Base-by-base conservation (phyloP, 2,329 filamentous ascomycete species). In the Pyricularia grisea region DNA sequence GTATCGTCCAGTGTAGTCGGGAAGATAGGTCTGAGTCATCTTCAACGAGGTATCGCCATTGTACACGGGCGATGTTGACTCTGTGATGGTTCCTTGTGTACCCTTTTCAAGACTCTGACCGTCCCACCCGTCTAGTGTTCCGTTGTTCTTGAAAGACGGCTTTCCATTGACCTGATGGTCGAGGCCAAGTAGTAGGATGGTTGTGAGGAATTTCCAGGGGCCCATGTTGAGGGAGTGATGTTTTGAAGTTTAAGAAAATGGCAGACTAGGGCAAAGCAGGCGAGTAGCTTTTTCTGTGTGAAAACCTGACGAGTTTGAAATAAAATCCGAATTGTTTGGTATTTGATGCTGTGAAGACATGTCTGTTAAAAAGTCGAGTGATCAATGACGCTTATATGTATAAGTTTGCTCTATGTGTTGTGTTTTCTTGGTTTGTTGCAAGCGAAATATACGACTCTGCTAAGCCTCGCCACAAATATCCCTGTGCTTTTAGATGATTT, bases 1-100 rank as follows among this genome's bases (percentile, higher is more conserved):
- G 74, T 84, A 85, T 11, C 82, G 81, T 25, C 79, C 81, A 2
- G 67, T 74, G 74, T 81, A 83, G 72, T 70, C 74, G 70, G 81
- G 78, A 14, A 68, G 20, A 74, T 82, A 81, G 50, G 76, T 78
- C 72, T 82, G 81, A 2, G 78, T 80, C 79, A 83, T 81, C 72
- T 82, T 81, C 70, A 84, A 77, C 6, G 81, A 75, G 0, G 79
- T 78, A 10, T 74, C 65, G 36, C 78, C 76, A 68, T 79, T 75
- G 74, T 79, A 81, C 27, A 75, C 72, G 14, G 80, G 74, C 70
- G 83, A 80, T 70, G 75, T 78, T 63, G 82, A 81, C 68, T 82
- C 71, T 3, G 77, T 70, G 36, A 84, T 78, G 6, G 76, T 79
- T 63, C 82, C 82, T 11, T 78, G 72, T 75, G 67, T 68, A 7